Base-by-base conservation (phyloP, 2,329 filamentous ascomycete species). In the Epichloe amarillans region DNA sequence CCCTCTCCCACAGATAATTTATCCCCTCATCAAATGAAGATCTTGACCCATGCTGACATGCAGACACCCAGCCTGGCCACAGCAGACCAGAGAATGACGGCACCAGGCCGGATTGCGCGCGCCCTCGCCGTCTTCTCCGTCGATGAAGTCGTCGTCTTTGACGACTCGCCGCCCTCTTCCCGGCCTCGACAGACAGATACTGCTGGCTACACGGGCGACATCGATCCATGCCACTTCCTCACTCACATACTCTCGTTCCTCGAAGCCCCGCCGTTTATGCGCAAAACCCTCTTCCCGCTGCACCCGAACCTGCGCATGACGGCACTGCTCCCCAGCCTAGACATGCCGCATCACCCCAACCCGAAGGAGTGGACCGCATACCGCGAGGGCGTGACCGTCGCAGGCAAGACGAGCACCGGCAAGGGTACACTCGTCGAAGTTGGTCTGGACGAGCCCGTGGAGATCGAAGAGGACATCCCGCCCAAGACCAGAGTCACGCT, bases 291-390 rank as follows among this genome's bases (percentile, higher is more conserved):
- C 3, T 91, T 94, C 58, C 83, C 84, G 1, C 71, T 89, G 55
- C 88, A 94, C 61, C 82, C 85, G 10, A 90, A 94, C 62, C 72
- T 94, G 41, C 74, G 79, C 39, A 79, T 80, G 12, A 86, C 86
- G 39, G 87, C 86, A 7, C 74, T 83, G 39, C 70, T 94, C 30
- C 86, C 86, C 0, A 86, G 79, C 60, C 70, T 94, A 51, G 88
- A 94, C 63, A 88, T 93, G 76, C 88, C 88, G 15, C 86, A 91
- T 64, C 88, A 95, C 66, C 74, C 89, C 8, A 77, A 85, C 55
- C 75, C 77, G 14, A 79, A 84, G 50, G 87, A 94, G 61, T 89
- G 84, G 81, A 81, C 88, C 55, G 77, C 78, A 15, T 95, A 87
- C 62, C 80, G 87, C 21, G 88, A 94, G 62, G 88, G 87, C 5